Evolutionary conservation across 1,284 basidiomycete genomes (phyloP).

Genomic region (Athelia sp.): DNA sequence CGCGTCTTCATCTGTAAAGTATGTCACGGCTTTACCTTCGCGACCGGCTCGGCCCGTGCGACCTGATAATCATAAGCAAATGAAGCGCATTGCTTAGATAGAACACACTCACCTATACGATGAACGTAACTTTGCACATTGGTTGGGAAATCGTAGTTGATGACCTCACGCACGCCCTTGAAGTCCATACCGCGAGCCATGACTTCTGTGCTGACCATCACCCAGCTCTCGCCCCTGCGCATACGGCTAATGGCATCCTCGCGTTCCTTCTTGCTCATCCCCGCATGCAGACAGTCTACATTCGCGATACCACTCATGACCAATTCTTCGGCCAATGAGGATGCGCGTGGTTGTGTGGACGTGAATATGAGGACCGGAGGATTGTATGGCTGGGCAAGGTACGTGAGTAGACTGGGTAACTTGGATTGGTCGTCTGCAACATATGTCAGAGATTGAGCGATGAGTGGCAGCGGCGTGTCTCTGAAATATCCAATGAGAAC

Average conservation of each 20-base stretch:
- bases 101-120: constrained; percentile 66
- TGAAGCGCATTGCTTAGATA: constrained; percentile 4
- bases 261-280: constrained; percentile 81
- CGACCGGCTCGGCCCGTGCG: constrained; percentile 93
- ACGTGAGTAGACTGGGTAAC: constrained; percentile 76
- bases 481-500: constrained; percentile 34
- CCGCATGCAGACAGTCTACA: constrained; percentile 90
- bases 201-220: constrained; percentile 90
- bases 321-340: constrained; percentile 86
- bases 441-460: constrained; percentile 85
- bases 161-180: constrained; percentile 89
- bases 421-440: constrained; percentile 93
- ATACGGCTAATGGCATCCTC: constrained; percentile 84
- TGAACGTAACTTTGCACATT: constrained; percentile 95
- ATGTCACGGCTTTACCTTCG: constrained; percentile 90
- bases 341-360: constrained; percentile 87
- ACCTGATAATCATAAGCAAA: constrained; percentile 34
- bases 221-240: constrained; percentile 85
- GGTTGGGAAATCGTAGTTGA: constrained; percentile 96
- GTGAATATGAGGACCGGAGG: constrained; percentile 94
- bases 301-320: constrained; percentile 80
- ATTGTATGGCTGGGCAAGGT: constrained; percentile 82
- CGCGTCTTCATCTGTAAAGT: constrained; percentile 92
- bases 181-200: constrained; percentile 98
- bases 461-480: constrained; percentile 82